Percentiles rank a stretch among this genome's conserved stretches.
Conservation (phyloP, 148 eudicot species). For the Oxyria digyna region DNA sequence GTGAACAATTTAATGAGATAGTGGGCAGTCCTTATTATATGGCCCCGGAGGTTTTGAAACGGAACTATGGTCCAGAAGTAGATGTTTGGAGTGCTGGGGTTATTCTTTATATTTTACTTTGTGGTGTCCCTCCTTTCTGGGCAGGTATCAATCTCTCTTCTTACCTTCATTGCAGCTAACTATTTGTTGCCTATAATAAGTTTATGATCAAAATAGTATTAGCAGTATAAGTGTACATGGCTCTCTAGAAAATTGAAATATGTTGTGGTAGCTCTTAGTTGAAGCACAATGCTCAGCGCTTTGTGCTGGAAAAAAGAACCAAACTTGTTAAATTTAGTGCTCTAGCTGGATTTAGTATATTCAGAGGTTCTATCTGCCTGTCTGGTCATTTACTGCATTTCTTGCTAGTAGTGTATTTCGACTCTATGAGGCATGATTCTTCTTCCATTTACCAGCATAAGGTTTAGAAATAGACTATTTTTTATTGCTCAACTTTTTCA, state of each 20-base stretch:
- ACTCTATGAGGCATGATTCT: neutral
- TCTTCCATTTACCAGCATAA: neutral
- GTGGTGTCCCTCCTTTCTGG: constrained; percentile 63
- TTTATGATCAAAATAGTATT: neutral
- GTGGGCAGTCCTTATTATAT: constrained; percentile 67
- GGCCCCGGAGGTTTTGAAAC: constrained; percentile 46
- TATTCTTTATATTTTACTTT: constrained; percentile 42
- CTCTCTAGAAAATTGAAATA: neutral
- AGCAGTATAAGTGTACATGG: neutral
- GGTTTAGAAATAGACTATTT: neutral
- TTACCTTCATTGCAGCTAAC: neutral
- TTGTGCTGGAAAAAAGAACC: neutral
- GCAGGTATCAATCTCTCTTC: constrained; percentile 26
- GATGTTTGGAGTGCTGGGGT: constrained; percentile 44
- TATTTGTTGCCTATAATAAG: neutral
- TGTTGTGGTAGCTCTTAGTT: neutral
- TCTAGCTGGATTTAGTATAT: too few relatives aligned
- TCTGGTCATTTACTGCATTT: neutral
- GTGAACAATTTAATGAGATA: constrained; percentile 42
- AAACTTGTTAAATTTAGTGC: neutral
- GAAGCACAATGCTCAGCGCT: neutral
- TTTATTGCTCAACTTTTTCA: neutral
- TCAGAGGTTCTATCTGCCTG: neutral
- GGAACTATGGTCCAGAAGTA: constrained; percentile 33
- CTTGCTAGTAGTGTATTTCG: neutral